Percentiles rank a stretch among this genome's conserved stretches.
These are phyloP conservation scores for Candida succiphila DNA, from an alignment of 805 yeast species.

Conservation along the genomic window DNA sequence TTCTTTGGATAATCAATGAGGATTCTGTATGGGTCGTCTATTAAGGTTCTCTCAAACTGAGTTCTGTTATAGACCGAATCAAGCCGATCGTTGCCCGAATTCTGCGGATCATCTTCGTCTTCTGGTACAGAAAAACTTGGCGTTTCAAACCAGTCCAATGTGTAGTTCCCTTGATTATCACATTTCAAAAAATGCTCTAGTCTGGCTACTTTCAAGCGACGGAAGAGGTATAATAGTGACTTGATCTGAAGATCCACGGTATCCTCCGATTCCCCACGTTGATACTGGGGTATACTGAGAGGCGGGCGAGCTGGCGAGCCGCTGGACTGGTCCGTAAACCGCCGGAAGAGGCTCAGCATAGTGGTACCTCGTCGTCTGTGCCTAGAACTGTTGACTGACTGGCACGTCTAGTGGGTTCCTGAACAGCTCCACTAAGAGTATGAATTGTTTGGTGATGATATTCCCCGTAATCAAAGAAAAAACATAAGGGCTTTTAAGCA, in stretches of 20 bases:
- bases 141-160: constrained; percentile 11
- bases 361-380: too few species aligned
- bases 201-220: constrained; percentile 34
- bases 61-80: constrained; percentile 44
- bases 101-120: constrained; percentile 1
- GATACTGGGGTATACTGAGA: constrained; percentile 38
- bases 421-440: too few species aligned
- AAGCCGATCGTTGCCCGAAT: constrained; percentile 27
- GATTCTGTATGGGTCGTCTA: constrained; percentile 54
- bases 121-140: neutral
- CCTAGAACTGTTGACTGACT: too few species aligned
- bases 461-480: too few species aligned
- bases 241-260: constrained; percentile 53
- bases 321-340: too few species aligned
- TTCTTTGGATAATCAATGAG: constrained; percentile 59
- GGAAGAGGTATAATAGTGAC: constrained; percentile 47
- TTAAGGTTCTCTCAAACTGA: constrained; percentile 30
- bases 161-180: constrained; percentile 17
- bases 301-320: too few species aligned
- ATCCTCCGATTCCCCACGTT: constrained; percentile 39
- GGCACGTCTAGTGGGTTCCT: too few species aligned
- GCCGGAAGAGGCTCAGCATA: too few species aligned
- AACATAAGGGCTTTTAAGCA: too few species aligned
- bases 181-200: constrained; percentile 31
- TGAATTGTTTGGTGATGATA: too few species aligned